Evolutionary conservation across 306 rosid genomes (phyloP).

Genomic region (Quercus robur): DNA sequence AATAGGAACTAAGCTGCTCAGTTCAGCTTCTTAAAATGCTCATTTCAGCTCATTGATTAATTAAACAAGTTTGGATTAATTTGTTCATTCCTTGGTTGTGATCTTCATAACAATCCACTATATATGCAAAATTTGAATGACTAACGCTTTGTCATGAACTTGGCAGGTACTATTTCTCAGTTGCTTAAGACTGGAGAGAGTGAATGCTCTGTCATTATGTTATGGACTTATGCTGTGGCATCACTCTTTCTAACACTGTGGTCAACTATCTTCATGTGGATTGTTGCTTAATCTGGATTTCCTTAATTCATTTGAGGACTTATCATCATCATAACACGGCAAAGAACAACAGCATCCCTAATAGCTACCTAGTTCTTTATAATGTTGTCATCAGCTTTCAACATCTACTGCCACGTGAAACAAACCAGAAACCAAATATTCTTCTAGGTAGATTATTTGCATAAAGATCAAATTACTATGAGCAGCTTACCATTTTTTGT

Average conservation of each 20-base stretch:
- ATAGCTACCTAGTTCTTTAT: neutral
- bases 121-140: neutral
- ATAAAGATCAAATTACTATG: neutral
- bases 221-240: slow-evolving; percentile 9
- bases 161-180: slow-evolving; percentile 6
- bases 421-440: neutral
- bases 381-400: neutral
- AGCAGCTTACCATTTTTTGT: neutral
- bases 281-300: neutral
- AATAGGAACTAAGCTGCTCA: too few relatives aligned
- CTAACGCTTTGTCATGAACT: neutral
- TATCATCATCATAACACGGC: neutral
- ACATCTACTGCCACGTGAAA: neutral
- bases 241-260: neutral
- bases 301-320: neutral
- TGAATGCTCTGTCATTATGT: slow-evolving; percentile 2
- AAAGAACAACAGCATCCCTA: neutral
- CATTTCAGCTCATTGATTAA: too few relatives aligned
- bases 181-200: neutral
- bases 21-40: too few relatives aligned
- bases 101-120: neutral
- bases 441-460: neutral
- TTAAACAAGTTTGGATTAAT: too few relatives aligned
- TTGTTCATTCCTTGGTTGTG: neutral
- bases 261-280: neutral